These are phyloP conservation scores for Raffaelea albimanens DNA, from an alignment of 2,329 filamentous ascomycete species.

Conservation along the genomic window DNA sequence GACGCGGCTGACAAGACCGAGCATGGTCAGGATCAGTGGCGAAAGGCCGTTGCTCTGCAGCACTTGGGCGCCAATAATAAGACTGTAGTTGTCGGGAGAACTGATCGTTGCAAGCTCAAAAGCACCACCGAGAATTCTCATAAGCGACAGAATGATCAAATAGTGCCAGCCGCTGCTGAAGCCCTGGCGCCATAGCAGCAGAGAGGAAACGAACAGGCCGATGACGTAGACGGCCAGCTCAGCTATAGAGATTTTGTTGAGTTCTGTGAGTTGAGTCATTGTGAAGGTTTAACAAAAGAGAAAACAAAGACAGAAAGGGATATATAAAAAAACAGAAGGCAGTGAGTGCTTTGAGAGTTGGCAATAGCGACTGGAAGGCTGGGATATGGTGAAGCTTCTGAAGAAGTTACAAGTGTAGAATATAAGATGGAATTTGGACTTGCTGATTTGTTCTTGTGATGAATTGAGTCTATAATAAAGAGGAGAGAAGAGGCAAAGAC, in stretches of 20 bases:
- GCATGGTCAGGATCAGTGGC: constrained; percentile 33
- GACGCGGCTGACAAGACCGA: constrained; percentile 32
- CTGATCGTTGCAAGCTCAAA: constrained; percentile 39
- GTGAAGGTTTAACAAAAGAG: background rate
- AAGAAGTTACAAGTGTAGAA: too few relatives aligned
- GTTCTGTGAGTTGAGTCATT: constrained; percentile 14
- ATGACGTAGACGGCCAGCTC: constrained; percentile 31
- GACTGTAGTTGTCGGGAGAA: constrained; percentile 25
- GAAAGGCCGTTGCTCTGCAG: constrained; percentile 37
- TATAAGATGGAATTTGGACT: too few relatives aligned
- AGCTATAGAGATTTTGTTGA: constrained; percentile 28
- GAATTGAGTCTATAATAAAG: too few relatives aligned
- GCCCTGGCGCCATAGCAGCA: constrained; percentile 32
- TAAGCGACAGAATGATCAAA: constrained; percentile 39
- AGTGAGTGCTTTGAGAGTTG: too few relatives aligned
- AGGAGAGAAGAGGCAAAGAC: too few relatives aligned
- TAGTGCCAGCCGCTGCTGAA: constrained; percentile 42
- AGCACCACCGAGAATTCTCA: constrained; percentile 38
- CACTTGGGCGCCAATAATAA: constrained; percentile 31
- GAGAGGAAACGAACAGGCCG: constrained; percentile 22
- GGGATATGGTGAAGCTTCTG: too few relatives aligned
- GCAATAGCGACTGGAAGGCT: too few relatives aligned
- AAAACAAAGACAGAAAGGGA: too few relatives aligned
- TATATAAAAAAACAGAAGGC: too few relatives aligned
- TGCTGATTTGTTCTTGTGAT: too few relatives aligned